phyloP scores from a whole-genome alignment of 2,329 filamentous ascomycete genomes.

The Dryadomyces quercivorus region DNA sequence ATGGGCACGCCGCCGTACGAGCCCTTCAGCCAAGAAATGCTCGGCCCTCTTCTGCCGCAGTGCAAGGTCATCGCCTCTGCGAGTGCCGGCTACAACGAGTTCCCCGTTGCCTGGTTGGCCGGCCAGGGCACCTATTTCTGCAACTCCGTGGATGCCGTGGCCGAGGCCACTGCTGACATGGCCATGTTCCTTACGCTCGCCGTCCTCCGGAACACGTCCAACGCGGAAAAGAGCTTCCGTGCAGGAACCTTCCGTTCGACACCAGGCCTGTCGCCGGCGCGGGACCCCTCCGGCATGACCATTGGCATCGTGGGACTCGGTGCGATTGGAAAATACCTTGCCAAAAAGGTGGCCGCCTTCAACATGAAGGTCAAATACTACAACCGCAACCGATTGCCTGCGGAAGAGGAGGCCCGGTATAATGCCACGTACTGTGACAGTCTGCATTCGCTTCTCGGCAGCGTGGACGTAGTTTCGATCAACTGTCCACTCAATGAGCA shows the following conservation, averaged over 20 bases:
- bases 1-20: slow-evolving; percentile 36
- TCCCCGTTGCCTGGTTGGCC: slow-evolving; percentile 30
- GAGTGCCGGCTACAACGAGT: slow-evolving; percentile 35
- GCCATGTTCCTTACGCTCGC: slow-evolving; percentile 19
- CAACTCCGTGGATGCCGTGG: slow-evolving; percentile 39
- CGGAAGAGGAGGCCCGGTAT: slow-evolving; percentile 21
- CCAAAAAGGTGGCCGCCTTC: slow-evolving; percentile 26
- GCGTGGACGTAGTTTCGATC: slow-evolving; percentile 28
- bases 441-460: slow-evolving; percentile 25
- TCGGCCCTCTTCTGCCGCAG: slow-evolving; percentile 25
- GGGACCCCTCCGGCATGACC: slow-evolving; percentile 29
- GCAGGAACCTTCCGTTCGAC: slow-evolving; percentile 25
- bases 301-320: slow-evolving; percentile 38
- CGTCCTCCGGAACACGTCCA: slow-evolving; percentile 26
- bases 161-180: slow-evolving; percentile 27
- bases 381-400: slow-evolving; percentile 24
- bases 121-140: slow-evolving; percentile 35
- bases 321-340: slow-evolving; percentile 30
- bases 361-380: slow-evolving; percentile 31
- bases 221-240: slow-evolving; percentile 23
- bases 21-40: slow-evolving; percentile 33
- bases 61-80: slow-evolving; percentile 34
- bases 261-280: slow-evolving; percentile 19
- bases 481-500: slow-evolving; percentile 26
- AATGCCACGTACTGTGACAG: slow-evolving; percentile 23